These are phyloP conservation scores for Mucor sp. DNA, from an alignment of 371 early-diverging fungal genomes.

Conservation along the genomic window DNA sequence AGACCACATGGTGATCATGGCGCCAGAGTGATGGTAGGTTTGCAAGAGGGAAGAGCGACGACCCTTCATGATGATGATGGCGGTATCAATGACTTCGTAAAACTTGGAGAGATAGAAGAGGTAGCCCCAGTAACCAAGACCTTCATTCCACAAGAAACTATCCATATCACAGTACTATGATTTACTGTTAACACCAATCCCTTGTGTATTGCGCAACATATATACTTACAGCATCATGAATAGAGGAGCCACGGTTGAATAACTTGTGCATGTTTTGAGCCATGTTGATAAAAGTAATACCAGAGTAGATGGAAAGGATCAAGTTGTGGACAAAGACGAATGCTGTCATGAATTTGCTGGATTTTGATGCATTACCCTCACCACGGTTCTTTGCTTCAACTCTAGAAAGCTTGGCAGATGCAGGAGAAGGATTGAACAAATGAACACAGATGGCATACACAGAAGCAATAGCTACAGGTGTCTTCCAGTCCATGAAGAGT, in stretches of 20 bases:
- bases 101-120: slow-evolving; percentile 87
- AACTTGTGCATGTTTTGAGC: slow-evolving; percentile 54
- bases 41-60: slow-evolving; percentile 81
- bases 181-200: background rate
- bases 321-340: slow-evolving; percentile 80
- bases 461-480: slow-evolving; percentile 66
- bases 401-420: slow-evolving; percentile 50
- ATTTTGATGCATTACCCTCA: slow-evolving; percentile 35
- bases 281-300: slow-evolving; percentile 69
- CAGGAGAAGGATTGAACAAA: slow-evolving; percentile 62
- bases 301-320: slow-evolving; percentile 69
- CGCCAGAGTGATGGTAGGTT: slow-evolving; percentile 89
- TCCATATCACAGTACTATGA: slow-evolving; percentile 71
- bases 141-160: slow-evolving; percentile 67
- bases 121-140: slow-evolving; percentile 78
- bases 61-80: slow-evolving; percentile 82
- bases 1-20: slow-evolving; percentile 83
- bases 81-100: slow-evolving; percentile 88
- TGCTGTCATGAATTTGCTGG: slow-evolving; percentile 62
- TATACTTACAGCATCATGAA: slow-evolving; percentile 57
- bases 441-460: slow-evolving; percentile 55
- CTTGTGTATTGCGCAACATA: background rate
- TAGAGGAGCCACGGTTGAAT: slow-evolving; percentile 32
- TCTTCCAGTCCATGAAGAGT: slow-evolving; percentile 76
- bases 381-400: slow-evolving; percentile 57